Evolutionary conservation across 2,329 filamentous ascomycete genomes (phyloP).

Genomic region (Claviceps africana): DNA sequence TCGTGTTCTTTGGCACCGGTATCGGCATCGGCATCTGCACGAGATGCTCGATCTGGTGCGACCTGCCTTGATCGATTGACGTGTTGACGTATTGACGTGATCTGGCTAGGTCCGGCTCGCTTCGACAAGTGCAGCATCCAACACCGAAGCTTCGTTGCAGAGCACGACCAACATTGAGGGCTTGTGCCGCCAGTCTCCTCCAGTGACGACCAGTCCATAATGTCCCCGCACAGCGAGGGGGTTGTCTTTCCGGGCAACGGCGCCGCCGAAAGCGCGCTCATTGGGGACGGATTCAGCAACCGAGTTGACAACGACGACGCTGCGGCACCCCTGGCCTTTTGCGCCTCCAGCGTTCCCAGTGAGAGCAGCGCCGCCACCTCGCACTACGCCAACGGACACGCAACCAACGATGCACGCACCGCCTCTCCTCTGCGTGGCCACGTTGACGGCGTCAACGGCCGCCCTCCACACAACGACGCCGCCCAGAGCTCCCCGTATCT

Average conservation of each 20-base stretch:
- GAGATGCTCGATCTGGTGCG: neutral
- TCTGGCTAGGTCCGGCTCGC: neutral
- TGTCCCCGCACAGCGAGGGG: conserved; percentile 23
- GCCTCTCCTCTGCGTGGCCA: conserved; percentile 9
- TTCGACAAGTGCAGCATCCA: neutral
- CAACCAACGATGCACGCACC: neutral
- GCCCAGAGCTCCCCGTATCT: conserved; percentile 21
- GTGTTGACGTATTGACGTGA: too few species aligned
- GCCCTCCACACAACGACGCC: conserved; percentile 11
- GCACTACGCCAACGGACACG: neutral
- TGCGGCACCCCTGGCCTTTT: conserved; percentile 1
- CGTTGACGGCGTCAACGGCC: conserved; percentile 5
- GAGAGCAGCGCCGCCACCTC: conserved; percentile 8
- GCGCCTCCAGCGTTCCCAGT: neutral
- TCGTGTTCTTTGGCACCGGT: too few species aligned
- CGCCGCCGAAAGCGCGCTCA: conserved; percentile 7
- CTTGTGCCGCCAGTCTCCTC: neutral
- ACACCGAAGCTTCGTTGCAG: neutral
- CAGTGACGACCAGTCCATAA: conserved; percentile 4
- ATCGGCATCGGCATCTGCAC: neutral
- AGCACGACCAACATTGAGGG: neutral
- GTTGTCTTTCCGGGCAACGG: conserved; percentile 16
- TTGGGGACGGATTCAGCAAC: conserved; percentile 4
- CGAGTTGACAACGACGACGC: conserved; percentile 2
- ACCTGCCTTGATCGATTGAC: too few species aligned